Conservation (phyloP, 192 early-diverging fungal species). For the Coemansia biformis region DNA sequence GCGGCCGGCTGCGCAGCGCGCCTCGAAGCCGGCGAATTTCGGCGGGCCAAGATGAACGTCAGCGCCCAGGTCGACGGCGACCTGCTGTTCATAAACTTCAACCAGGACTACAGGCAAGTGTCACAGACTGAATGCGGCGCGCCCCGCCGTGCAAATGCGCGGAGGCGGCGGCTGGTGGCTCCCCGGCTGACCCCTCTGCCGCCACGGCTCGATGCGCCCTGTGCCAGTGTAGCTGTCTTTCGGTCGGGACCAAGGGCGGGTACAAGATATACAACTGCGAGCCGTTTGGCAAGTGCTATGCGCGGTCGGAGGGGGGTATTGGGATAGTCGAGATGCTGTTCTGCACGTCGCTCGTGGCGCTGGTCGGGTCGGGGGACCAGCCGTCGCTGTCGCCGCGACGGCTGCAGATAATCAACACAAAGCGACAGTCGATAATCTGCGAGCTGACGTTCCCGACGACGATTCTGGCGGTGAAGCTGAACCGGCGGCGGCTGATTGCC, state of each 20-base stretch:
- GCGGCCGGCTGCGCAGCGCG: too few relatives aligned
- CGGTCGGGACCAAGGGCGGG: slow-evolving; percentile 74
- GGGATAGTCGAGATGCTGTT: slow-evolving; percentile 98
- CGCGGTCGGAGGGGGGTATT: slow-evolving; percentile 83
- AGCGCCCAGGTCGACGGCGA: slow-evolving; percentile 59
- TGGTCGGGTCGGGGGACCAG: slow-evolving; percentile 91
- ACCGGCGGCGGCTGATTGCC: slow-evolving; percentile 87
- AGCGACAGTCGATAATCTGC: slow-evolving; percentile 96
- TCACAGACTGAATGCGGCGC: too few relatives aligned
- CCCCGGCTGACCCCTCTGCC: neutral
- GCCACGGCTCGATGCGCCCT: too few relatives aligned
- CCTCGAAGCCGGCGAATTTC: neutral
- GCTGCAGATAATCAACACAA: slow-evolving; percentile 95
- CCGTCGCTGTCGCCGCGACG: slow-evolving; percentile 79
- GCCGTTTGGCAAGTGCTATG: slow-evolving; percentile 92
- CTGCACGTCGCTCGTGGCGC: slow-evolving; percentile 90
- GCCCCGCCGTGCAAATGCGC: too few relatives aligned
- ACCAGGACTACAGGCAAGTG: slow-evolving; percentile 69
- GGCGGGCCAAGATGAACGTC: slow-evolving; percentile 56
- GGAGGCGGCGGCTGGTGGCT: neutral
- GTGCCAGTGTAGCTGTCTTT: slow-evolving; percentile 70
- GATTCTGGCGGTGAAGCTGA: slow-evolving; percentile 92
- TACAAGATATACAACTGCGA: slow-evolving; percentile 98
- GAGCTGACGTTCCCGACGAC: slow-evolving; percentile 91
- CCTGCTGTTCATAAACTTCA: slow-evolving; percentile 75